phyloP scores from a whole-genome alignment of 192 early-diverging fungal genomes.

The Coemansia sp. region DNA sequence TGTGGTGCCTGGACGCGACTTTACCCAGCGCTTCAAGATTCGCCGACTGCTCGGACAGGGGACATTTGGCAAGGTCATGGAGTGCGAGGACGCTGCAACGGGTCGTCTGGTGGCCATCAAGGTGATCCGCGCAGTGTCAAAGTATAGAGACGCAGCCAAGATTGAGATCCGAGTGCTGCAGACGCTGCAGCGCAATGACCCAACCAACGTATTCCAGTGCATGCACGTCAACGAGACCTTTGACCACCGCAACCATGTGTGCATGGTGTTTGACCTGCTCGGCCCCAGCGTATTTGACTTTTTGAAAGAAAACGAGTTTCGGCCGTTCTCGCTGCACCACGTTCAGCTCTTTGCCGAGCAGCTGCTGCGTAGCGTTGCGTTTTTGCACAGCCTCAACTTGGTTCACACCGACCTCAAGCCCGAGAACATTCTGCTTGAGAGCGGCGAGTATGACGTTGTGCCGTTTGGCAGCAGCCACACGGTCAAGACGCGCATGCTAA shows the following conservation, averaged over 20 bases:
- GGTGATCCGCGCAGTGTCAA: constrained; percentile 87
- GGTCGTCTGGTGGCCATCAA: constrained; percentile 76
- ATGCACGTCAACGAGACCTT: constrained; percentile 81
- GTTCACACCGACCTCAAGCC: constrained; percentile 98
- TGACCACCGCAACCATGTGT: constrained; percentile 88
- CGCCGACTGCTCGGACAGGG: constrained; percentile 87
- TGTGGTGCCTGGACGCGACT: constrained; percentile 65
- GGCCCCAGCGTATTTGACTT: constrained; percentile 89
- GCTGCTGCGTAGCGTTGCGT: constrained; percentile 80
- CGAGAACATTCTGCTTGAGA: constrained; percentile 84
- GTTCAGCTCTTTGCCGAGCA: constrained; percentile 83
- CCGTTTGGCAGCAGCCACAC: constrained; percentile 54
- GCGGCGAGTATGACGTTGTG: constrained; percentile 53
- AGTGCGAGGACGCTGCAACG: constrained; percentile 68
- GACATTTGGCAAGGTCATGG: constrained; percentile 96
- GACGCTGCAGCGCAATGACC: constrained; percentile 74
- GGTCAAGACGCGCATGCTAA: constrained; percentile 60
- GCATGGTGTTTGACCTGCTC: constrained; percentile 96
- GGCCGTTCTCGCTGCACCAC: constrained; percentile 80
- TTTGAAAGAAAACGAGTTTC: constrained; percentile 87
- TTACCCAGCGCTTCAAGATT: constrained; percentile 81
- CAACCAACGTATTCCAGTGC: constrained; percentile 76
- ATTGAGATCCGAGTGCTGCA: constrained; percentile 86
- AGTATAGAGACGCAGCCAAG: constrained; percentile 90
- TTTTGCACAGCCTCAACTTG: constrained; percentile 79